These are phyloP conservation scores for Tillandsia leiboldiana DNA, from an alignment of 176 grass and related monocot genomes.

Conservation along the genomic window DNA sequence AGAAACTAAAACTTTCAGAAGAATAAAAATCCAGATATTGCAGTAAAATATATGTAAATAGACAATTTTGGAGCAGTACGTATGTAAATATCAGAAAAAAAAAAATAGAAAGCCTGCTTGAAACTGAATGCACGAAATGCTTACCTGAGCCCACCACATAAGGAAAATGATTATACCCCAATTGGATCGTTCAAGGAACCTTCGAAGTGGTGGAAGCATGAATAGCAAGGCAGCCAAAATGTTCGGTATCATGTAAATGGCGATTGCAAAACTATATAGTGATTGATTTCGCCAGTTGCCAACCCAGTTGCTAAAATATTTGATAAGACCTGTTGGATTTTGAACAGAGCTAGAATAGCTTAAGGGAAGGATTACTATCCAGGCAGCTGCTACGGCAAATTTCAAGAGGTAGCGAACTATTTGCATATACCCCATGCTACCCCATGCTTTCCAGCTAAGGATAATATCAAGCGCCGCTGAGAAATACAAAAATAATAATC, in stretches of 20 bases:
- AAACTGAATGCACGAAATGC: slow-evolving; percentile 15
- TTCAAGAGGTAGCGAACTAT: slow-evolving; percentile 66
- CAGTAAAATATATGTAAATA: too few relatives aligned
- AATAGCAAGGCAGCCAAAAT: slow-evolving; percentile 81
- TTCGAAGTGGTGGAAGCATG: slow-evolving; percentile 60
- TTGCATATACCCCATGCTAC: slow-evolving; percentile 55
- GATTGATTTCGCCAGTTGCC: slow-evolving; percentile 54
- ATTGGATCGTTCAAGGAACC: slow-evolving; percentile 59
- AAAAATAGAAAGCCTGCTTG: not conserved
- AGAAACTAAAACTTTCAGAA: too few relatives aligned
- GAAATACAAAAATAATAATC: slow-evolving; percentile 19
- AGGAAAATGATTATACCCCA: slow-evolving; percentile 49
- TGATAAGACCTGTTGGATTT: slow-evolving; percentile 71
- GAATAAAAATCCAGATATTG: too few relatives aligned
- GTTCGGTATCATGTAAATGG: slow-evolving; percentile 84
- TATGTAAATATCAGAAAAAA: too few relatives aligned
- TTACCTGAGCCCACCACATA: slow-evolving; percentile 98
- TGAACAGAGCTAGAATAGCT: slow-evolving; percentile 62
- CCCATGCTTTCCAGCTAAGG: slow-evolving; percentile 92
- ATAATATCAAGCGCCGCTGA: slow-evolving; percentile 75
- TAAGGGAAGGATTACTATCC: slow-evolving; percentile 79
- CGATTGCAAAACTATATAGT: slow-evolving; percentile 77
- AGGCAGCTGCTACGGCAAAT: slow-evolving; percentile 72
- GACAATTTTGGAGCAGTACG: too few relatives aligned
- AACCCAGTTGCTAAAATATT: slow-evolving; percentile 84